Base-by-base conservation (phyloP, 169 alveolate genomes). In the Miamiensis avidus region DNA sequence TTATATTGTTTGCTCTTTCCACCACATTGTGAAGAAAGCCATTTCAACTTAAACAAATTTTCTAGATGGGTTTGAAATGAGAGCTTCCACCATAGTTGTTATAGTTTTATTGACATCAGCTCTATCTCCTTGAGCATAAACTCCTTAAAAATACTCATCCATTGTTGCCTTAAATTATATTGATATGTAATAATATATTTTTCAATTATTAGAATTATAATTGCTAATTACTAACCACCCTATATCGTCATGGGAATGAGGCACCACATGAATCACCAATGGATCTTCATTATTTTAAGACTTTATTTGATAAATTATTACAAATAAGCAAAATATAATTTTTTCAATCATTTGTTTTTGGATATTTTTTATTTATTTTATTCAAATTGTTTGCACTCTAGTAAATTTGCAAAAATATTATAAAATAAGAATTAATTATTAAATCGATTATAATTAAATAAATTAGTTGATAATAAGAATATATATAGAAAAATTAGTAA, bases 191-290 rank as follows among this genome's bases (percentile, higher is more conserved):
- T 76, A 27, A 88, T 87, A 72, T 74, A 77, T 16, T 64, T 85
- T 91, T 65, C 77, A 65, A 31, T 96, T 94, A 65, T 91, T 82
- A 75, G 75, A 94, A 88, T 91, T 92, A 82, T 92, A 81, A 74
- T 95, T 96, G 15, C 93, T 95, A 11, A 96, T 92, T 81, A 92
- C 91, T 20, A 96, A 89, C 98, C 98, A 96, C 20, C 98, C 98
- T 25, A 91, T 94, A 83, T 96, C 98, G 77, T 94, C 96, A 84
- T 96, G 98, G 15, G 98, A 90, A 88, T 94, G 98, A 32, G 97
- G 91, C 0, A 96, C 93, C 76, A 95, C 31, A 83, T 93, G 96
- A 20, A 93, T 92, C 20, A 33, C 64, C 31, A 89, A 29, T 76
- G 49, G n/a, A 74, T 81, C 87, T 31, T 84, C n/a, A n/a, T n/a